Conservation (phyloP, 2,329 filamentous ascomycete species). For the Bipolaris cookei region DNA sequence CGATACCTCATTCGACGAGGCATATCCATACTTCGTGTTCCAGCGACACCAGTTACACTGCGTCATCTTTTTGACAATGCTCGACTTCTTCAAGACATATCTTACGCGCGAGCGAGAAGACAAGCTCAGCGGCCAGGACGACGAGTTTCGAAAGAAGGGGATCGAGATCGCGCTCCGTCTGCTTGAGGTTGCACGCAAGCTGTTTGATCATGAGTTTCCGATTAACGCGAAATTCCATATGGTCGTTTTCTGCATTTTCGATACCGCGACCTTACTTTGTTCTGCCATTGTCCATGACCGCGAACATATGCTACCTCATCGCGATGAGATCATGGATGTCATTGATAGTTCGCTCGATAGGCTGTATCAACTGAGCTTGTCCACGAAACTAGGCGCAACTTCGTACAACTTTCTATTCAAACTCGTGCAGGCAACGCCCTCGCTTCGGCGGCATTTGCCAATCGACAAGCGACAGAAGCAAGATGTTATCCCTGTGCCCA, state of each 20-base stretch:
- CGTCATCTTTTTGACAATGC: constrained; percentile 54
- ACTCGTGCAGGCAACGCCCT: constrained; percentile 37
- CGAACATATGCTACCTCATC: constrained; percentile 50
- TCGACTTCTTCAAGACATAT: constrained; percentile 56
- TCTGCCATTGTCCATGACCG: constrained; percentile 60
- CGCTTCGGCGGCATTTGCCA: constrained; percentile 22
- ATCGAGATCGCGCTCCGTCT: constrained; percentile 55
- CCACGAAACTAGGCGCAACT: constrained; percentile 38
- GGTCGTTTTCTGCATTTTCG: constrained; percentile 59
- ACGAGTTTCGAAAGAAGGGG: constrained; percentile 51
- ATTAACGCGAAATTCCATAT: constrained; percentile 59
- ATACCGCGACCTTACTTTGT: constrained; percentile 59
- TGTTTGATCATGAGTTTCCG: constrained; percentile 56
- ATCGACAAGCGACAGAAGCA: constrained; percentile 29
- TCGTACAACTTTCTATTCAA: constrained; percentile 43
- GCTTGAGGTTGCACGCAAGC: constrained; percentile 49
- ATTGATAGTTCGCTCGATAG: constrained; percentile 45
- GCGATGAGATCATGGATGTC: constrained; percentile 51
- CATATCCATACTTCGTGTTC: constrained; percentile 53
- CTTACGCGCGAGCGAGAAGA: constrained; percentile 49
- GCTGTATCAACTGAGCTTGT: constrained; percentile 38
- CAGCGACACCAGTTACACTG: constrained; percentile 57
- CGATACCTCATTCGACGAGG: constrained; percentile 52
- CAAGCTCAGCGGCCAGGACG: constrained; percentile 42
- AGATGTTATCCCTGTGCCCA: neutral